Evolutionary conservation across 371 early-diverging fungal genomes (phyloP), one percentile per base, ranked within the genome.

Genomic region (Synchytrium microbalum): DNA sequence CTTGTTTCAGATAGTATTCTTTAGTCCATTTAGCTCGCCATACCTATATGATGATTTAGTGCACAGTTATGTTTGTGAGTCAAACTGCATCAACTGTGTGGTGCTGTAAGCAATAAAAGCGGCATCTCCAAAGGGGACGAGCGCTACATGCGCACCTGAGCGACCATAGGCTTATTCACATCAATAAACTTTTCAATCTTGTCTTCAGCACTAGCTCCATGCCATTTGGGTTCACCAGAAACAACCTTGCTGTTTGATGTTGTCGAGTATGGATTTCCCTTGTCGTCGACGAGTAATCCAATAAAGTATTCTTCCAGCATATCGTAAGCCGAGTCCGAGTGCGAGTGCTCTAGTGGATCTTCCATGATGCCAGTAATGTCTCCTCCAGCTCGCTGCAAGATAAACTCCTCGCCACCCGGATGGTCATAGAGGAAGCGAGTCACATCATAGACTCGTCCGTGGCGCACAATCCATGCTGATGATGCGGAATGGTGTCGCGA

Each of bases 371-470:
- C 77, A 0, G 85, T 83, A n/a, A 89, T 75, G 70, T 90, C 91
- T 59, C 82, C 62, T 72, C 91, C 87, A 61, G 82, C 86, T 76
- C 84, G 88, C 71, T 91, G 81, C 69, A 88, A 71, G 62, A 93
- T 82, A 59, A 84, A 72, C 32, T 88, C 88, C 46, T 81, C 80
- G 27, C 91, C 92, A 54, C 93, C 92, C 1, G 92, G 93, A 71
- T 92, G 93, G 72, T 86, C 89, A 1, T 74, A 68, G 23, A 83
- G 82, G 73, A 95, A 95, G 29, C 78, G 77, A 2, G 95, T 86
- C 54, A 95, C 80, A 75, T 95, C 92, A 71, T 92, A 95, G 30
- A 95, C 91, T 33, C 80, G 81, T 64, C 83, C 82, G 31, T 86
- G 79, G 64, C 80, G 79, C 32, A 88, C 79, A 1, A 79, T 59